These are phyloP conservation scores for Aureobasidium musti DNA, from an alignment of 2,329 filamentous ascomycete species.

Conservation along the genomic window DNA sequence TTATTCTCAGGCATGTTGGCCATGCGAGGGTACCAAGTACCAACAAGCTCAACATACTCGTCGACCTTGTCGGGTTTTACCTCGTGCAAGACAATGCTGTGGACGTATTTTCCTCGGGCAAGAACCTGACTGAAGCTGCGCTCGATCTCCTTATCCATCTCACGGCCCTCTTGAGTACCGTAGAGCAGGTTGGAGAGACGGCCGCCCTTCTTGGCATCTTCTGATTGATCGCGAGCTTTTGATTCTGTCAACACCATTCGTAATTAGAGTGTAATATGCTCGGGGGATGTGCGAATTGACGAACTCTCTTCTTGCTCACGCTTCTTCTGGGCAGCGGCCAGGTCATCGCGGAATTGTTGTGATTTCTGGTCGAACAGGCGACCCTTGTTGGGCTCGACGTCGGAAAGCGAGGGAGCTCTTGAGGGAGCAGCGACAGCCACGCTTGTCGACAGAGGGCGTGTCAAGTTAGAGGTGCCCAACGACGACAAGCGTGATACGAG, in stretches of 20 bases:
- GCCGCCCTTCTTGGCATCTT: slow-evolving; percentile 63
- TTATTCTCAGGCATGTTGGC: slow-evolving; percentile 83
- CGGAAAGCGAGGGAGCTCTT: slow-evolving; percentile 73
- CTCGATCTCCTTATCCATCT: slow-evolving; percentile 94
- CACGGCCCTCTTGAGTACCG: slow-evolving; percentile 90
- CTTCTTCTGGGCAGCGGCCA: slow-evolving; percentile 72
- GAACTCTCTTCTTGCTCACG: slow-evolving; percentile 84
- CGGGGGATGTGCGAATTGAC: slow-evolving; percentile 51
- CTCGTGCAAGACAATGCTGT: slow-evolving; percentile 94
- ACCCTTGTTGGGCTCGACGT: slow-evolving; percentile 74
- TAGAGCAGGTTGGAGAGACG: slow-evolving; percentile 88
- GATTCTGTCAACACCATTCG: slow-evolving; percentile 18
- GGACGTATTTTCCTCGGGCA: slow-evolving; percentile 95
- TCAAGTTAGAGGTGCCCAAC: slow-evolving; percentile 28
- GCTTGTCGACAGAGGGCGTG: slow-evolving; percentile 28
- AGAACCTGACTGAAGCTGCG: slow-evolving; percentile 93
- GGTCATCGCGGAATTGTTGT: slow-evolving; percentile 79
- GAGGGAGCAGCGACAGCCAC: slow-evolving; percentile 27
- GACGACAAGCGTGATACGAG: slow-evolving; percentile 33
- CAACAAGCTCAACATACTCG: slow-evolving; percentile 87
- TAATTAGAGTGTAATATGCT: slow-evolving; percentile 36
- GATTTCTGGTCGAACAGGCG: slow-evolving; percentile 79
- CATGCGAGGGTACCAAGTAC: slow-evolving; percentile 89
- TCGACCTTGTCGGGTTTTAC: slow-evolving; percentile 95
- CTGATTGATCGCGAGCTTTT: slow-evolving; percentile 33